Base-by-base conservation (phyloP, 2,329 filamentous ascomycete species). In the Ascochyta rabiei region DNA sequence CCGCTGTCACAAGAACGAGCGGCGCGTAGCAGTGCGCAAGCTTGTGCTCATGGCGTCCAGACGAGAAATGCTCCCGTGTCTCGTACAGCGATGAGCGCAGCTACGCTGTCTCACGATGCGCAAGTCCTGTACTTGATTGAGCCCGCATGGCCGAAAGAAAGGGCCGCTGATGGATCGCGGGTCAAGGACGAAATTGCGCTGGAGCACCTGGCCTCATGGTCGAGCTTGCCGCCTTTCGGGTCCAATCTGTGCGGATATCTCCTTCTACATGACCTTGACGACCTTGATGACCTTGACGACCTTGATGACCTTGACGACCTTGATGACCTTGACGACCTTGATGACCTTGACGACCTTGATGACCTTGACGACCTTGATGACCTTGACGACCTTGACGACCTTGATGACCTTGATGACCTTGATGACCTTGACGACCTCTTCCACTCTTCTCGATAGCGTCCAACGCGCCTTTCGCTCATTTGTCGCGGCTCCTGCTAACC, bases 141-240 rank as follows among this genome's bases (percentile, higher is more conserved):
- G 6, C 23, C 39, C 19, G 24, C 28, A 40, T 10, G 24, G 40
- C 39, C 24, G 52, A 16, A 49, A 55, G 52, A 16, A 49, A 55
- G 41, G 46, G 46, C 31, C 41, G 38, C 19, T 24, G 46, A 46
- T 28, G 41, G 46, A 55, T 46, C n/a, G 52, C 35, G 52, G 52
- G 37, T 44, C 39, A 44, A 47, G 50, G 52, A 55, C 15, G 52
- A 55, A 31, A 55, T 49, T 49, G 40, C 46, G 33, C 41, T 23
- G 46, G 28, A 31, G 34, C 34, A 26, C 37, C 52, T 38, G 46
- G 18, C 51, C 40, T 45, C 48, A 54, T 40, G 48, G 19, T 35
- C 30, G 18, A 45, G 39, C 34, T 35, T 38, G 46, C 52, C 46
- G 42, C 37, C 18, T 50, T 23, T 37, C 24, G 24, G 30, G 37